Base-by-base conservation (phyloP, 2,329 filamentous ascomycete species). In the Fusarium acutatum region DNA sequence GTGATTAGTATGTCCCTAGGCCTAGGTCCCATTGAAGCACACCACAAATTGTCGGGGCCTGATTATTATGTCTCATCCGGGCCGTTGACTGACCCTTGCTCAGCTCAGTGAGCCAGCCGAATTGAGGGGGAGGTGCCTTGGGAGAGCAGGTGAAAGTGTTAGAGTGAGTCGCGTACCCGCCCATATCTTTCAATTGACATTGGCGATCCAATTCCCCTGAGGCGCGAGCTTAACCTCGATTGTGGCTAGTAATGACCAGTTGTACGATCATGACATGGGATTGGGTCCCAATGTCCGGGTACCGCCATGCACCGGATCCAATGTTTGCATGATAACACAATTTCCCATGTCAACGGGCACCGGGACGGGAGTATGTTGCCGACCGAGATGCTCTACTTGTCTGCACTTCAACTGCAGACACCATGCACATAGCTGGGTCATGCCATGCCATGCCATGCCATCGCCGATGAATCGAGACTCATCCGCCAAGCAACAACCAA, bases 221-320 rank as follows among this genome's bases (percentile, higher is more conserved):
- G 73, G 75, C 71, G 71, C 67, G 64, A 72, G 71, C 63, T 76
- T 28, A 28, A 40, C 64, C 37, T 74, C 61, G 65, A 73, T 64
- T 77, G 75, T 77, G 75, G 75, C 75, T 76, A 70, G 70, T 74
- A 62, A 70, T 54, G 52, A 53, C 44, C 58, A 66, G 47, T 71
- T 71, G 58, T 60, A 71, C 59, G 32, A 67, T 64, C 53, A 53
- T 59, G 60, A 64, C 74, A 59, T 54, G 35, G 38, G 18, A 47
- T 46, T 69, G 32, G 12, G 47, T 58, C 46, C 44, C 28, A 34
- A 22, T 32, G 37, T 28, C 43, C 60, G 40, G 46, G 53, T 47
- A 43, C 46, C 67, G 50, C 64, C 60, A 70, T 64, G 47, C 46
- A 17, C 22, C 60, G 24, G 41, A 50, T 59, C 32, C 56, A 26